Evolutionary conservation across 768 basidiomycete genomes (phyloP).

Genomic region (Russula vinacea): DNA sequence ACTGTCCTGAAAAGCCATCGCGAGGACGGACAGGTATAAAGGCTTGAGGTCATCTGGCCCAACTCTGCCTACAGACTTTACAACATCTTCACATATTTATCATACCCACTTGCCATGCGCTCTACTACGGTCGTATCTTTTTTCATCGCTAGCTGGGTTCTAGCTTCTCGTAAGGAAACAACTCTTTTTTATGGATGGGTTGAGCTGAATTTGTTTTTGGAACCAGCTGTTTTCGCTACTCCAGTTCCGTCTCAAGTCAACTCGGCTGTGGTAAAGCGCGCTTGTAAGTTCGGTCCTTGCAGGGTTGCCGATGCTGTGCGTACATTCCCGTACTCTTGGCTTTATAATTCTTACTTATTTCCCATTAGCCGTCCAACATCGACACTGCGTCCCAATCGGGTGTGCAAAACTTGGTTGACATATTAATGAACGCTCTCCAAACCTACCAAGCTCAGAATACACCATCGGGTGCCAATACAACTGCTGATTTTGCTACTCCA

Average conservation of each 20-base stretch:
- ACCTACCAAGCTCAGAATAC: not conserved
- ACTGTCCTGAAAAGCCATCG: too few relatives aligned
- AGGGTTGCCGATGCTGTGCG: too few relatives aligned
- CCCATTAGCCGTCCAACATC: not conserved
- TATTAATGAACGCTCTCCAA: not conserved
- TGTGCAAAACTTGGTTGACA: not conserved
- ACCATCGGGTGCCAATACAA: not conserved
- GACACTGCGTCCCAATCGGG: not conserved
- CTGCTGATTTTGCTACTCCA: not conserved
- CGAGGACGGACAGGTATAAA: not conserved
- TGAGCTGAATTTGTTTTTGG: not conserved
- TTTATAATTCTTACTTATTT: too few relatives aligned
- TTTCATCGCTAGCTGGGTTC: not conserved
- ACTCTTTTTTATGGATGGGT: not conserved
- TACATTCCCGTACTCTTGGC: too few relatives aligned
- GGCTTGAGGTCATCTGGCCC: too few relatives aligned
- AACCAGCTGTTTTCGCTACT: too few relatives aligned
- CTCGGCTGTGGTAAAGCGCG: too few relatives aligned
- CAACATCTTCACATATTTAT: not conserved
- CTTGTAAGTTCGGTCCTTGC: too few relatives aligned
- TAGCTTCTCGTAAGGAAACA: slow-evolving; percentile 9
- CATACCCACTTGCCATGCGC: not conserved
- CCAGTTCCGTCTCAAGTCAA: too few relatives aligned
- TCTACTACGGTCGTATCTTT: not conserved
- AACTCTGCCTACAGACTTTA: too few relatives aligned